Conservation (phyloP, 2,329 filamentous ascomycete genomes). For the Chaetothyriales sp. region DNA sequence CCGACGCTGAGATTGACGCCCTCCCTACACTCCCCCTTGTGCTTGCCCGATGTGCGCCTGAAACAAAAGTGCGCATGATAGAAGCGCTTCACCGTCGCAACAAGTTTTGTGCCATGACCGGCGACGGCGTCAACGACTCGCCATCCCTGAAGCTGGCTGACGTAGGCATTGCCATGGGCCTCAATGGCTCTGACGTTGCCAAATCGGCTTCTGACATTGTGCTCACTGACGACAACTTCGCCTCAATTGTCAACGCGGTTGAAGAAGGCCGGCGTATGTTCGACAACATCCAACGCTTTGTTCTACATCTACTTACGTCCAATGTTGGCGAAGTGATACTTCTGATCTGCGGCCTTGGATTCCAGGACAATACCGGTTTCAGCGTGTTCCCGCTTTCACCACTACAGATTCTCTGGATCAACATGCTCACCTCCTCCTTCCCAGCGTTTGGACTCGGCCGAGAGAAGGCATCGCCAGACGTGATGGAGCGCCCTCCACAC, state of each 20-base stretch:
- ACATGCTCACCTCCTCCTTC: constrained; percentile 47
- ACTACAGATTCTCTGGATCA: constrained; percentile 50
- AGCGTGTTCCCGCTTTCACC: constrained; percentile 48
- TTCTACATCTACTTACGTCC: constrained; percentile 42
- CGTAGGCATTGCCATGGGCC: constrained; percentile 82
- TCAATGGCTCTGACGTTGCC: constrained; percentile 68
- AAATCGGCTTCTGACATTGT: constrained; percentile 58
- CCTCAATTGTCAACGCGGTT: constrained; percentile 69
- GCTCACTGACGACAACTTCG: constrained; percentile 69
- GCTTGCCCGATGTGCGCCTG: constrained; percentile 69
- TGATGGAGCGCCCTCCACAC: constrained; percentile 43
- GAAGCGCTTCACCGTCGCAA: constrained; percentile 67
- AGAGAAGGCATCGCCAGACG: constrained; percentile 41
- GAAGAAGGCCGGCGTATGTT: constrained; percentile 75
- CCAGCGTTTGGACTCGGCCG: constrained; percentile 48
- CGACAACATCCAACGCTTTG: constrained; percentile 72
- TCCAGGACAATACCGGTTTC: constrained; percentile 39
- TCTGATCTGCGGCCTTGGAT: constrained; percentile 44
- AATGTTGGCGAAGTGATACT: constrained; percentile 46
- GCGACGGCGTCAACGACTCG: constrained; percentile 77
- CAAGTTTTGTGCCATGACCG: constrained; percentile 73
- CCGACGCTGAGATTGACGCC: constrained; percentile 44
- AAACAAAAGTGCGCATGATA: constrained; percentile 84
- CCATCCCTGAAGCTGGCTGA: constrained; percentile 69
- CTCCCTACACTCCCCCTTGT: constrained; percentile 65